Base-by-base conservation (phyloP, 306 rosid genomes). In the Pueraria montana region DNA sequence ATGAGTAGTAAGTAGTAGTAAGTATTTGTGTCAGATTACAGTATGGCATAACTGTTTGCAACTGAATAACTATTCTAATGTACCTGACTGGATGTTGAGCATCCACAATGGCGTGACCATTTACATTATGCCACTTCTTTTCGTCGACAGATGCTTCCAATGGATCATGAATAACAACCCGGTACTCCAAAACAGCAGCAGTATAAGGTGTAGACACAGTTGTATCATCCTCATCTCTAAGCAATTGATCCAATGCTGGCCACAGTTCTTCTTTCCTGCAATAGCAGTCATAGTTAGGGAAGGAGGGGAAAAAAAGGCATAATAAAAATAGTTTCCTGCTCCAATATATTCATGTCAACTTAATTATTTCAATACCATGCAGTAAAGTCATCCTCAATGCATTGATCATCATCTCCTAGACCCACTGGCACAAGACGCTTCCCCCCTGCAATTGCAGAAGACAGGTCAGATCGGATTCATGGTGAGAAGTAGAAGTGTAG, bases 51-150 rank as follows among this genome's bases (percentile, higher is more conserved):
- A 52, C 43, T 52, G 26, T 43, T 40, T 50, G 67, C 71, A 74
- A 59, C 63, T 58, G 58, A 72, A 50, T 43, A 71, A 30, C 53
- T 46, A 11, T 59, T 52, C 38, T 30, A 24, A 70, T 13, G 67
- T 84, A 96, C 99, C 99, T 90, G 94, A 91, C 85, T 75, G 98
- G 99, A 90, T 96, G 99, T 61, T 96, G 99, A 81, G 97, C 99
- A 85, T 96, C 99, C 64, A 86, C 80, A 64, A 91, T 82, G 42
- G 97, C 87, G 76, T 89, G 95, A 63, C 97, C 99, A 87, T 96
- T 96, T 67, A 84, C 91, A 84, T 89, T 91, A 76, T 52, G 86
- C 95, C 91, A 88, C 84, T 84, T 91, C 84, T 84, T 91, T 49
- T 91, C 87, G 14, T 90, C 93, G 8, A 26, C 77, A 64, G 82